Evolutionary conservation across 768 basidiomycete species (phyloP).

Genomic region (Punctularia strigosozonata): DNA sequence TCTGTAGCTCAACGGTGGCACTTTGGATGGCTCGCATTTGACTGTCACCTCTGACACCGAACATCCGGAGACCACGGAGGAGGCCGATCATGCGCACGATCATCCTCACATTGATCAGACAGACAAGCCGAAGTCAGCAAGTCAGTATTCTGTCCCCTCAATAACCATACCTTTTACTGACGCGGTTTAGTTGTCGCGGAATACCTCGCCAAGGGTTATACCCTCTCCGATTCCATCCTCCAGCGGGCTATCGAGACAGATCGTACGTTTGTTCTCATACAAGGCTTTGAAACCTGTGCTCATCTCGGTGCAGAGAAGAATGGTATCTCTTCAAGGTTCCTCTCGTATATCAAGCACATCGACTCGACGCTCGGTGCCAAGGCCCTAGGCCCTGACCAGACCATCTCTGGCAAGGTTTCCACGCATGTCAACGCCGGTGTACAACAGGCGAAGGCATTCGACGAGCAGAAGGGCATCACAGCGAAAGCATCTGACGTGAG

Average conservation of each 20-base stretch:
- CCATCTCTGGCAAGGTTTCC: constrained; percentile 63
- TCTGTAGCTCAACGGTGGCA: constrained; percentile 56
- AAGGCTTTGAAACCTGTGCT: neutral
- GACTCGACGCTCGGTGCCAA: constrained; percentile 61
- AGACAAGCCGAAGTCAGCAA: constrained; percentile 86
- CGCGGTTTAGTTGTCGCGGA: constrained; percentile 66
- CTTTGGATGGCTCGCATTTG: constrained; percentile 61
- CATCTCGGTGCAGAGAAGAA: constrained; percentile 40
- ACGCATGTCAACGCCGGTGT: constrained; percentile 50
- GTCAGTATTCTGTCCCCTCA: constrained; percentile 27
- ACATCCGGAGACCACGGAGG: constrained; percentile 38
- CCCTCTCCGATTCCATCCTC: constrained; percentile 66
- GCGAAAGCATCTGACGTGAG: constrained; percentile 59
- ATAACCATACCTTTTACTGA: neutral
- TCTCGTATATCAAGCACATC: constrained; percentile 62
- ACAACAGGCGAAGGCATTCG: constrained; percentile 60
- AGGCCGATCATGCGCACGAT: constrained; percentile 23
- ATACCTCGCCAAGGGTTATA: constrained; percentile 86
- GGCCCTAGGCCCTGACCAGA: constrained; percentile 71
- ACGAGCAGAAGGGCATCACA: constrained; percentile 70
- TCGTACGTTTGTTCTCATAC: constrained; percentile 22
- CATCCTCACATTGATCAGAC: constrained; percentile 62
- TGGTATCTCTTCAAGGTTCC: constrained; percentile 82
- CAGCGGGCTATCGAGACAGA: constrained; percentile 76
- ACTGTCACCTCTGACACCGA: constrained; percentile 58